phyloP scores from a whole-genome alignment of 1,284 basidiomycete genomes.

The Butyriboletus appendiculatus region DNA sequence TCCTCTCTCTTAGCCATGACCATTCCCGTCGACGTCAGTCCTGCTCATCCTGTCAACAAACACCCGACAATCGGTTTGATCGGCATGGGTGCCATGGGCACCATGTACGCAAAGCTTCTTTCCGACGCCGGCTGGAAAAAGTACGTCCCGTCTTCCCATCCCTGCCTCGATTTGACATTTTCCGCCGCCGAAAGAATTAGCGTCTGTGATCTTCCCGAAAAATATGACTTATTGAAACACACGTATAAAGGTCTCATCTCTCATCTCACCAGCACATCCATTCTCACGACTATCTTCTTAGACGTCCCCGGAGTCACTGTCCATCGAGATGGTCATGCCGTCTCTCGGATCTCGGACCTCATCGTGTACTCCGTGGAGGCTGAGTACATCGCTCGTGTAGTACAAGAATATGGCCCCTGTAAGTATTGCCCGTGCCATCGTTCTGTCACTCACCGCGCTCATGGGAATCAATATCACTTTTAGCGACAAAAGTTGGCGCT shows the following conservation, averaged over 20 bases:
- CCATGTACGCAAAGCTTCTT: constrained; percentile 85
- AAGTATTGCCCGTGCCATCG: constrained; percentile 29
- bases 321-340: constrained; percentile 78
- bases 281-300: constrained; percentile 22
- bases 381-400: constrained; percentile 83
- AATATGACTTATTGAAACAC: constrained; percentile 64
- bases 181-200: constrained; percentile 61
- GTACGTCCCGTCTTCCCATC: constrained; percentile 43
- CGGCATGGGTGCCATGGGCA: constrained; percentile 95
- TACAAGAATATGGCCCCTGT: constrained; percentile 92
- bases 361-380: constrained; percentile 96
- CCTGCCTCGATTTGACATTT: background rate
- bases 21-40: constrained; percentile 42
- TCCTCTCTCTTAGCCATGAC: constrained; percentile 10
- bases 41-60: constrained; percentile 49
- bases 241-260: constrained; percentile 59
- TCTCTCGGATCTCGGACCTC: constrained; percentile 84
- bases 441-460: background rate
- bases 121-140: constrained; percentile 83
- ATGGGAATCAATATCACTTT: background rate
- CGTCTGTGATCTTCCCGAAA: constrained; percentile 88
- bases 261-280: background rate
- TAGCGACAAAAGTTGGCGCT: constrained; percentile 91
- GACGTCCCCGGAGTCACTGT: constrained; percentile 63
- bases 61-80: constrained; percentile 86